A percentile compares a stretch with the other conserved stretches of the same genome.
These are phyloP conservation scores for Metschnikowia cerradonensis DNA, from an alignment of 805 yeast species.

Conservation along the genomic window DNA sequence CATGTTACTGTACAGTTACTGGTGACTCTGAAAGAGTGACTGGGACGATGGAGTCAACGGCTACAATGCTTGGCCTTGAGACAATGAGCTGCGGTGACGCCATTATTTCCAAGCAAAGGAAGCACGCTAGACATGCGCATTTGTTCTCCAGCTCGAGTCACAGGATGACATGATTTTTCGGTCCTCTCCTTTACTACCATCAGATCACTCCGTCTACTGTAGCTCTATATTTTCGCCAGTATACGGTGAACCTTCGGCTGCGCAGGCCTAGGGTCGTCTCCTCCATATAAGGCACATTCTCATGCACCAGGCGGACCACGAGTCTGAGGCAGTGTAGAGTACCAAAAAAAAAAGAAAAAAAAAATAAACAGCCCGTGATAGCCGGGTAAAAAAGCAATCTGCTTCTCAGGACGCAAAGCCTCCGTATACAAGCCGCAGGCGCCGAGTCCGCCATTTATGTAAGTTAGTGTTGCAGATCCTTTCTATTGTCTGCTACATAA, in stretches of 20 bases:
- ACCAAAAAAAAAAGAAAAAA: not conserved
- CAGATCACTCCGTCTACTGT: no score
- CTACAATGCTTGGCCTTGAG: no score
- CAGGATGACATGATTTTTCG: not conserved
- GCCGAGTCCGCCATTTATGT: not conserved
- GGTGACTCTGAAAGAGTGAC: no score
- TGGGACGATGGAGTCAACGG: no score
- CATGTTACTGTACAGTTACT: no score
- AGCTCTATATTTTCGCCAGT: no score
- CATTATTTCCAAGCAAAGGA: not conserved
- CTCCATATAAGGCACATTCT: not conserved
- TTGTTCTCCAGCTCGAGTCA: not conserved
- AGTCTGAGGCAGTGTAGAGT: not conserved
- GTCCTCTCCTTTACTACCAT: not conserved
- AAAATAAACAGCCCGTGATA: no score
- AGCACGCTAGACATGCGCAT: not conserved
- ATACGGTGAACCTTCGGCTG: not conserved
- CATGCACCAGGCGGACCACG: not conserved
- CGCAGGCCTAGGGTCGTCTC: not conserved
- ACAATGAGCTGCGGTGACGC: not conserved
- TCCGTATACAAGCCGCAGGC: not conserved
- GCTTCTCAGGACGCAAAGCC: not conserved
- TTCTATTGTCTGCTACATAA: not conserved
- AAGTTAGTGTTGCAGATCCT: not conserved
- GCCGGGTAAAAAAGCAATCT: no score